Percentiles rank a stretch among this genome's conserved stretches.
These are phyloP conservation scores for Nicotiana tomentosiformis DNA, from an alignment of 257 asterid species.

Conservation along the genomic window DNA sequence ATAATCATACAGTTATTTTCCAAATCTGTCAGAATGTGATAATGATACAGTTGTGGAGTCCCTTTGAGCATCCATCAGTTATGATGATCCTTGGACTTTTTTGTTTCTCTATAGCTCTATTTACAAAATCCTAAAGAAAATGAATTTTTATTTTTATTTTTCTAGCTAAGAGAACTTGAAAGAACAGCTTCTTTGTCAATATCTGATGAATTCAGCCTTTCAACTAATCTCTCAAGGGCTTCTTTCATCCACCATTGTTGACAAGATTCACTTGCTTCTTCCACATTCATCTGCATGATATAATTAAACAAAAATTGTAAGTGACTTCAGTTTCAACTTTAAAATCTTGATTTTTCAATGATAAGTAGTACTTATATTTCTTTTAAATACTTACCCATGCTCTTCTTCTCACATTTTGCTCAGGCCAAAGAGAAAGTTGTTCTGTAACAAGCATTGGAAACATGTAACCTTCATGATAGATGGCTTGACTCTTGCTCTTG, in stretches of 20 bases:
- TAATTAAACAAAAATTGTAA: neutral
- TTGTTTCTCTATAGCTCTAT: neutral
- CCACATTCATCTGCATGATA: slow-evolving; percentile 49
- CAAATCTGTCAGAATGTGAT: neutral
- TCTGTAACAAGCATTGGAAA: slow-evolving; percentile 66
- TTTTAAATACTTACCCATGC: slow-evolving; percentile 40
- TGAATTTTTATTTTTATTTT: neutral
- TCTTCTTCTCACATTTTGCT: slow-evolving; percentile 39
- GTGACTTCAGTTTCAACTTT: neutral
- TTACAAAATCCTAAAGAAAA: slow-evolving; percentile 3
- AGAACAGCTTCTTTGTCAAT: neutral
- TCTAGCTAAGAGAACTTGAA: neutral
- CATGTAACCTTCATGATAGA: slow-evolving; percentile 58
- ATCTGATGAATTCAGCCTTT: slow-evolving; percentile 33
- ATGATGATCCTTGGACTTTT: neutral
- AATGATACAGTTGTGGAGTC: neutral
- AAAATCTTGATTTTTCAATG: no score
- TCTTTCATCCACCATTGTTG: slow-evolving; percentile 84
- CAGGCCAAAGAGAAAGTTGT: slow-evolving; percentile 77
- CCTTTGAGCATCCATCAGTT: neutral
- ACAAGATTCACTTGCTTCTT: slow-evolving; percentile 65
- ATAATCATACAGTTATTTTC: no score
- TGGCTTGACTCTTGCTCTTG: slow-evolving; percentile 65
- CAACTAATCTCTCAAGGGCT: slow-evolving; percentile 56
- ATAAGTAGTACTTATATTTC: no score